A percentile compares a stretch with the other conserved stretches of the same genome.
Conservation (phyloP, 176 grass and related monocot species). For the Areca catechu region DNA sequence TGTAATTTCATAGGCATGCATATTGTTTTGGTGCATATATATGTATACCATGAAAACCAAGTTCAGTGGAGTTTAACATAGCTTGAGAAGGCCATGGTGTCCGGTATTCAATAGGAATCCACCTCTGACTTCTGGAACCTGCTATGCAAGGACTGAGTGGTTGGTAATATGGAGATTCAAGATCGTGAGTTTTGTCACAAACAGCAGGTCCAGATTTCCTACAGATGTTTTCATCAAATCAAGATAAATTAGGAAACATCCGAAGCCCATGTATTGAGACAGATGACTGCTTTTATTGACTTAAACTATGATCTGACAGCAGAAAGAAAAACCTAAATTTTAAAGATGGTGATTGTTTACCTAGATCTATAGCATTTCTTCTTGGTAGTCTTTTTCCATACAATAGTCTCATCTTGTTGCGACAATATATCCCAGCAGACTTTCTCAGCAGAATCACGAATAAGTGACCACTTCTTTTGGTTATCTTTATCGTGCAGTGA, state of each 20-base stretch:
- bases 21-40: too few species aligned
- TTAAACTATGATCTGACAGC: too few species aligned
- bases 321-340: too few species aligned
- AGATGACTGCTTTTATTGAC: too few species aligned
- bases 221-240: background rate
- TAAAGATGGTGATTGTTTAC: conserved; percentile 24
- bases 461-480: conserved; percentile 72
- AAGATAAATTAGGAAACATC: background rate
- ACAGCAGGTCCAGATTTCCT: conserved; percentile 69
- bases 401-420: conserved; percentile 96
- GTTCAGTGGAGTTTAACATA: conserved; percentile 75
- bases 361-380: conserved; percentile 72
- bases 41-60: conserved; percentile 56
- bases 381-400: conserved; percentile 89
- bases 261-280: too few species aligned
- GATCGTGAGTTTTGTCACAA: conserved; percentile 66
- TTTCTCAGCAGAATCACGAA: conserved; percentile 54
- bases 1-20: too few species aligned
- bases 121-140: conserved; percentile 75
- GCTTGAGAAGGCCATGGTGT: conserved; percentile 70
- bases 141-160: conserved; percentile 76
- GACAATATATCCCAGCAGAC: conserved; percentile 95
- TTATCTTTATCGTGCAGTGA: conserved; percentile 86
- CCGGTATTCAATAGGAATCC: conserved; percentile 75
- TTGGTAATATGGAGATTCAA: conserved; percentile 79